Evolutionary conservation across 2,329 filamentous ascomycete genomes (phyloP), one percentile per base, ranked within the genome.

Genomic region (Ascochyta lentis): DNA sequence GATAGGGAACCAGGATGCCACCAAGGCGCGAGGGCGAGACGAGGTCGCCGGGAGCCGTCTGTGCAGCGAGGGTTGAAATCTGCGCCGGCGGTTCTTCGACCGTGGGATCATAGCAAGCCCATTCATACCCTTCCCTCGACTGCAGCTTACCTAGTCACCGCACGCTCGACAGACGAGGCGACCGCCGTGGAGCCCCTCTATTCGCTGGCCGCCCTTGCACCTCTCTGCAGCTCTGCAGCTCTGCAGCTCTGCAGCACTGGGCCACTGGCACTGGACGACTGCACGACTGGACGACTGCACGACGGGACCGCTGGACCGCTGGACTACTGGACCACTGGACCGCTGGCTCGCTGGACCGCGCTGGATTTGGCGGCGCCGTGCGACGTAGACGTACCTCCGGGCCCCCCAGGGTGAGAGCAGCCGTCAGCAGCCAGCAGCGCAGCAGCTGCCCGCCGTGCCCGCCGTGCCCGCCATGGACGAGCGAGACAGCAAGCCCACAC

Each of bases 391-490:
- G 27, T 29, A 12, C 38, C 19, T 16, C 22, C n/a, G 22, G 31
- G 7, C 33, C 19, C 24, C 19, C 19, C 19, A 19, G 19, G 19
- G 19, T 19, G 19, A 19, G 19, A 19, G 19, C 19, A 19, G n/a
- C 27, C 27, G 35, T 6, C 15, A 31, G n/a, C 39, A 16, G 33
- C 15, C 29, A 12, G 29, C 29, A 13, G 27, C 19, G 19, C 19
- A 19, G 19, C 19, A 19, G 19, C 19, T 19, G 19, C 27, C 27
- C 27, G 27, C 27, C 24, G 66, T 61, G 58, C 27, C 27, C 27
- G 27, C 27, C 24, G 24, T 33, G 4, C 29, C 19, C 35, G 41
- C 23, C 43, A 67, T 61, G 58, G 60, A 65, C 46, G 61, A 65
- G 7, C 58, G 54, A 16, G 56, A 40, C 51, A 59, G 48, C 59